Evolutionary conservation across 179 eudicot species (phyloP).

Genomic region (Gypsophila paniculata): DNA sequence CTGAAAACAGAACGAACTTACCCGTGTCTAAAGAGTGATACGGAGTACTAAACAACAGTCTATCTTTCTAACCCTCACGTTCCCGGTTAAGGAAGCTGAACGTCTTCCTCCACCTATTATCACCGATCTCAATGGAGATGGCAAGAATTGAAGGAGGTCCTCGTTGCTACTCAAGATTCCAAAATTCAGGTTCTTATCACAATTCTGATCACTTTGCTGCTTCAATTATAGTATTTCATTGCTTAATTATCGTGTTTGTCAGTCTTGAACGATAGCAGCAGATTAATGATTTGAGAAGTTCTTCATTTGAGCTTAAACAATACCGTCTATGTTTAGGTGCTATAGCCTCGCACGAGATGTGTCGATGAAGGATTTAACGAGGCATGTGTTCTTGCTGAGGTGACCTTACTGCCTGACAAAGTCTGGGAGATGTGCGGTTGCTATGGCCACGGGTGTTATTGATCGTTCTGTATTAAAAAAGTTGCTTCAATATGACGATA

Average conservation of each 20-base stretch:
- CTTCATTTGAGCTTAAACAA: neutral
- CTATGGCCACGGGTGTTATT: constrained; percentile 90
- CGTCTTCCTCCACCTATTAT: constrained; percentile 95
- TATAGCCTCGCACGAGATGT: constrained; percentile 85
- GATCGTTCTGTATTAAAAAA: no score
- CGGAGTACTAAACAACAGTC: no score
- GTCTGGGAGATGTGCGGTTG: constrained; percentile 96
- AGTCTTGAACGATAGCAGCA: constrained; percentile 1
- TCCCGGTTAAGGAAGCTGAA: no score
- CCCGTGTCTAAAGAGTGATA: no score
- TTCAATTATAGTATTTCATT: neutral
- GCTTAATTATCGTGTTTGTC: neutral
- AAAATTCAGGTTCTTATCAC: constrained; percentile 67
- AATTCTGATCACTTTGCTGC: neutral
- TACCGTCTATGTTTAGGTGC: constrained; percentile 45
- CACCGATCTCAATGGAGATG: constrained; percentile 94
- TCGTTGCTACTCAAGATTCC: constrained; percentile 91
- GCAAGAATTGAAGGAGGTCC: constrained; percentile 73
- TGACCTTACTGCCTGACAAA: constrained; percentile 85
- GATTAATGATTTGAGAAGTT: neutral
- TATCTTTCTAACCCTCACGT: no score
- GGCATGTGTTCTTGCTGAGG: constrained; percentile 84
- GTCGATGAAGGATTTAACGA: constrained; percentile 95
- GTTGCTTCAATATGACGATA: no score
- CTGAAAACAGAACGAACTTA: no score